Evolutionary conservation across 1,284 basidiomycete species (phyloP).

Genomic region (Sporisorium scitamineum): DNA sequence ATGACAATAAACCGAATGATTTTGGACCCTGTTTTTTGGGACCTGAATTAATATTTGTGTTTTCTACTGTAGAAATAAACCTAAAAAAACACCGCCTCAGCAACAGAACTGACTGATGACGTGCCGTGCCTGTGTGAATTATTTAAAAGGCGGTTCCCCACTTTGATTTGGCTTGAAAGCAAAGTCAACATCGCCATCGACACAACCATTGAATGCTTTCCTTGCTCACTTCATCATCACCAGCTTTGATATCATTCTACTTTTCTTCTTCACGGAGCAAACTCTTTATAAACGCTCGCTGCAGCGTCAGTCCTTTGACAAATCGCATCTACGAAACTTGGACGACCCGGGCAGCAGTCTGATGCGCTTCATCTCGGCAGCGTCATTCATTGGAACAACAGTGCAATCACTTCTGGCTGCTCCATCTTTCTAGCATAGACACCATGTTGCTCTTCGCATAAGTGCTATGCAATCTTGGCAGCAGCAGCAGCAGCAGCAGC

Average conservation of each 20-base stretch:
- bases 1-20: not conserved
- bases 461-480: not conserved
- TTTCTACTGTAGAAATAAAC: too few relatives aligned
- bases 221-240: not conserved
- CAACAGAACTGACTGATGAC: not conserved
- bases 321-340: too few relatives aligned
- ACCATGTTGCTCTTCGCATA: constrained; percentile 16
- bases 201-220: not conserved
- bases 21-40: constrained; percentile 8
- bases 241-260: not conserved
- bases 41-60: constrained; percentile 21
- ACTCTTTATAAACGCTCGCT: not conserved
- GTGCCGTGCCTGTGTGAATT: not conserved
- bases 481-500: constrained; percentile 2
- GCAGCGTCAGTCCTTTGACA: too few relatives aligned
- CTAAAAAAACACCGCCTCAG: constrained; percentile 5
- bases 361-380: not conserved
- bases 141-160: not conserved
- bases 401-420: not conserved
- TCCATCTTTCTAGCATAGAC: too few relatives aligned
- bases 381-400: not conserved
- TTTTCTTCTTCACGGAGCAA: not conserved
- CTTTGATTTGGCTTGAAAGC: not conserved
- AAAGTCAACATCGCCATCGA: not conserved
- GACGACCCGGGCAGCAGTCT: not conserved